Evolutionary conservation across 331 rosid species (phyloP), one percentile per base, ranked within the genome.

Genomic region (Pyrus hybrid): DNA sequence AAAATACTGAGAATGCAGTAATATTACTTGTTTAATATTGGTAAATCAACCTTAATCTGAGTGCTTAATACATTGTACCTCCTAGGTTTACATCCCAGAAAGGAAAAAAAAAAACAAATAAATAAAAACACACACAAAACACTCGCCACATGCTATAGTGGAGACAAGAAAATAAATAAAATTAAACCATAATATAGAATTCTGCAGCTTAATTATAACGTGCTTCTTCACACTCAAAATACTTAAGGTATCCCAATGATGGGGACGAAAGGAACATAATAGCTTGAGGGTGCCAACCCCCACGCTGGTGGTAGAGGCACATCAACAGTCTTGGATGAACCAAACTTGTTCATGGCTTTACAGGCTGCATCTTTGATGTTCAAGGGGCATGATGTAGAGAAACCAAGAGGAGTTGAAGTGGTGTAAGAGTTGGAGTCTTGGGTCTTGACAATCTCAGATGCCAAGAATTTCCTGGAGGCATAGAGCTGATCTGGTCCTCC

Each of bases 261-360:
- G 41, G 98, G 98, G 78, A 91, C 9, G 85, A 83, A 88, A 65
- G 98, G 98, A 20, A 90, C 3, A 67, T 88, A 93, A 37, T 53
- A 85, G 89, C 96, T 90, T 3, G 84, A 56, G 1, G 98, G 98
- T 35, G 98, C 94, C 75, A 93, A 79, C 8, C 98, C 97, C 97
- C 97, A 93, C 73, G 81, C 89, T 1, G 75, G 84, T 37, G 98
- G 97, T 61, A 93, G 43, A 53, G 96, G 98, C 22, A 93, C 68
- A 83, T 93, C 56, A 3, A 87, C 1, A 13, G 87, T 90, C 79
- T 91, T 87, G 61, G 96, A 91, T 3, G 97, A 84, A 28, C 74
- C 85, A 18, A 82, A 54, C 33, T 56, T 63, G 13, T 70, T 76
- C 18, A n/a, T 25, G 49, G 58, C 73, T 32, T 71, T 85, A 79